Conservation (phyloP, 148 eudicot genomes). For the Drosera capensis region DNA sequence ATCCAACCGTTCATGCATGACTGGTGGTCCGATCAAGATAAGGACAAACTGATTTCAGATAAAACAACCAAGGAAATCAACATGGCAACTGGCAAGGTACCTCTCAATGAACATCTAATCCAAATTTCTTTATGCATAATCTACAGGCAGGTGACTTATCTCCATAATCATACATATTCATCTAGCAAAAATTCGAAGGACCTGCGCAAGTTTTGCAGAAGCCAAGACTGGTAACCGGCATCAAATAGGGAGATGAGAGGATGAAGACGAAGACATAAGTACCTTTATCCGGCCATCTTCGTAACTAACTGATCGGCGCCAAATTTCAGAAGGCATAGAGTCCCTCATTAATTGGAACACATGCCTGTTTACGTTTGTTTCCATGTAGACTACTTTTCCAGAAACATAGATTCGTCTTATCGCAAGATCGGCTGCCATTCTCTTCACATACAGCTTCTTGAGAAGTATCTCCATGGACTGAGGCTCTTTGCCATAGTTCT, state of each 20-base stretch:
- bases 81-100: too few relatives aligned
- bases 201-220: not conserved
- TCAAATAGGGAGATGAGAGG: not conserved
- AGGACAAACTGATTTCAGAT: too few relatives aligned
- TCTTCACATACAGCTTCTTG: slow-evolving; percentile 74
- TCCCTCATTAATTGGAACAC: slow-evolving; percentile 69
- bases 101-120: too few relatives aligned
- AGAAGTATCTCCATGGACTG: slow-evolving; percentile 77
- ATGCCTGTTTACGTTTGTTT: slow-evolving; percentile 59
- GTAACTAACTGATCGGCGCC: slow-evolving; percentile 40
- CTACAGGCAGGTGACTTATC: too few relatives aligned
- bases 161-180: too few relatives aligned
- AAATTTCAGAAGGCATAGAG: slow-evolving; percentile 52
- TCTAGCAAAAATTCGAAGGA: not conserved
- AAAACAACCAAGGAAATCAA: too few relatives aligned
- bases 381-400: slow-evolving; percentile 67
- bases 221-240: not conserved
- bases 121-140: too few relatives aligned
- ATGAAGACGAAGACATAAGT: not conserved
- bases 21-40: too few relatives aligned
- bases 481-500: slow-evolving; percentile 89
- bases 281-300: slow-evolving; percentile 76
- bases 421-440: slow-evolving; percentile 99
- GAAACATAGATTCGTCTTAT: slow-evolving; percentile 52
- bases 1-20: too few relatives aligned